A percentile compares a stretch with the other conserved stretches of the same genome.
Evolutionary conservation across 352 stramenopile genomes (phyloP).

Genomic region (Pythium utonaiense): DNA sequence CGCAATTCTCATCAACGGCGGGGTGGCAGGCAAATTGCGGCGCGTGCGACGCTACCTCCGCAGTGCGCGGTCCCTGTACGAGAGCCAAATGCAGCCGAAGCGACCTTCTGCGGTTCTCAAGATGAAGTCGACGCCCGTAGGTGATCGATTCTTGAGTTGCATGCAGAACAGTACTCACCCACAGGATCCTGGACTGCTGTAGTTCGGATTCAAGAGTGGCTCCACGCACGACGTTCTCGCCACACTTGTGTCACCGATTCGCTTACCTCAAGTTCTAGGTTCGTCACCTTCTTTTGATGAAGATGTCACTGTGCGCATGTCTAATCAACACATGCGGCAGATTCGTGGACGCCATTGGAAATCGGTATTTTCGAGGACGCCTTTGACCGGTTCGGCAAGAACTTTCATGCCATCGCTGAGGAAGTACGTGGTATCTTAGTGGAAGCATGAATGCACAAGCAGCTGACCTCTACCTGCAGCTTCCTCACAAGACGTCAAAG

Average conservation of each 20-base stretch:
- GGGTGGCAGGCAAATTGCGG: slow-evolving; percentile 48
- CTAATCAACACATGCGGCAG: slow-evolving; percentile 21
- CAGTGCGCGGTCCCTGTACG: slow-evolving; percentile 59
- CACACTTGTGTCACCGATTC: slow-evolving; percentile 62
- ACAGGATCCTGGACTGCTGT: no score
- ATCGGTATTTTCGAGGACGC: slow-evolving; percentile 76
- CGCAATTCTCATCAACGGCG: background rate
- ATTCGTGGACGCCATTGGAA: slow-evolving; percentile 72
- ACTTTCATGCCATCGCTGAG: slow-evolving; percentile 72
- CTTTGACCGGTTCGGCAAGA: slow-evolving; percentile 69
- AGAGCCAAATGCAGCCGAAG: slow-evolving; percentile 75
- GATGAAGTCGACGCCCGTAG: slow-evolving; percentile 62
- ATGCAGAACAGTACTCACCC: background rate
- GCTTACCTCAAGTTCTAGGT: slow-evolving; percentile 69
- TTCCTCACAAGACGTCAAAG: slow-evolving; percentile 56
- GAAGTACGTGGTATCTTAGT: slow-evolving; percentile 32
- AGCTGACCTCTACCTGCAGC: slow-evolving; percentile 24
- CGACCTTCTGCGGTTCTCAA: slow-evolving; percentile 65
- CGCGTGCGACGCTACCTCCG: slow-evolving; percentile 56
- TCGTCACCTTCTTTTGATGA: background rate
- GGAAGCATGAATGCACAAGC: background rate
- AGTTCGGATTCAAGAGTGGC: slow-evolving; percentile 67
- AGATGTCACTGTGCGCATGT: background rate
- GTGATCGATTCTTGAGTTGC: background rate
- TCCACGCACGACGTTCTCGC: slow-evolving; percentile 70